A percentile compares a stretch with the other conserved stretches of the same genome.
These are phyloP conservation scores for Cymodocea nodosa DNA, from an alignment of 116 monocot species.

Conservation along the genomic window DNA sequence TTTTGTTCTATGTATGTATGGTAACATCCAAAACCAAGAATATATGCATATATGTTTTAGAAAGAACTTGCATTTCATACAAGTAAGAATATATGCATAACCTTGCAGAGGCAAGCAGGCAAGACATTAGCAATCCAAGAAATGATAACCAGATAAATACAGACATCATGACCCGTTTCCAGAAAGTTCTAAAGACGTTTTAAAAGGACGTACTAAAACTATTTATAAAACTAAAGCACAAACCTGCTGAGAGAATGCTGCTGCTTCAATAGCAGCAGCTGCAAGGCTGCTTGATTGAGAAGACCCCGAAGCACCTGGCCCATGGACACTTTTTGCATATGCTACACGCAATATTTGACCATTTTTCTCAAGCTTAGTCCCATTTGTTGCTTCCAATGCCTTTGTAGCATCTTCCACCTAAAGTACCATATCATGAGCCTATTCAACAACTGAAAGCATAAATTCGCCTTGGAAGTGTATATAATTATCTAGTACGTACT, in stretches of 20 bases:
- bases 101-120: too few species aligned
- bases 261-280: slow-evolving; percentile 98
- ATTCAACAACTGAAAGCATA: slow-evolving; percentile 1
- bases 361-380: slow-evolving; percentile 73
- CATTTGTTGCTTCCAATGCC: slow-evolving; percentile 95
- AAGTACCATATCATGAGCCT: not conserved
- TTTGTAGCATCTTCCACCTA: slow-evolving; percentile 93
- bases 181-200: too few species aligned
- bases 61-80: too few species aligned
- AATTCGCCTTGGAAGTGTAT: not conserved
- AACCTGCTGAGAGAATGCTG: slow-evolving; percentile 94
- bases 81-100: too few species aligned
- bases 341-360: slow-evolving; percentile 91
- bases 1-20: too few species aligned
- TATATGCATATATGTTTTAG: too few species aligned
- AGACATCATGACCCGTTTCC: too few species aligned
- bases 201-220: too few species aligned
- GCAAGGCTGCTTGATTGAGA: slow-evolving; percentile 85
- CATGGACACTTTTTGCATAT: slow-evolving; percentile 90
- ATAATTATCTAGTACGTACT: slow-evolving; percentile 18
- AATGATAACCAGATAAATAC: too few species aligned
- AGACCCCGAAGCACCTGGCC: slow-evolving; percentile 43
- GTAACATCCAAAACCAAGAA: too few species aligned
- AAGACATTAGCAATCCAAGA: too few species aligned
- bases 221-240: not conserved